Evolutionary conservation across 345 rosid species (phyloP), one percentile per base, ranked within the genome.

Genomic region (Eucalyptus lansdowneana): DNA sequence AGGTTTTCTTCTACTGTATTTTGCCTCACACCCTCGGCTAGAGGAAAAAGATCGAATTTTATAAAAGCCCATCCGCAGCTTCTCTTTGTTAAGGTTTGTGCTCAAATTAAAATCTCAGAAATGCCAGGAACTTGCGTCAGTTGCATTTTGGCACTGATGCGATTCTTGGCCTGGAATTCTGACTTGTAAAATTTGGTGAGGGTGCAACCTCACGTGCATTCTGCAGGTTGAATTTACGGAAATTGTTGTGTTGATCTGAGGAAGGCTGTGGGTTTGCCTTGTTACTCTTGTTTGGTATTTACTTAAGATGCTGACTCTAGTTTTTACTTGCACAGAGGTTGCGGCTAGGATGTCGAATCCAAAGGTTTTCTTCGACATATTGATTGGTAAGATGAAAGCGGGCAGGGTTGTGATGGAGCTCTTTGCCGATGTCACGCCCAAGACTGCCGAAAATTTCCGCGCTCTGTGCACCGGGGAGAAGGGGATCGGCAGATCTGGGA

Each of bases 391-490:
- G 88, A 90, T 89, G 90, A 96, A 95, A 91, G 94, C 94, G 0
- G 98, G 98, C 3, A 87, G 96, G 53, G 88, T 96, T 2, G 97
- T 97, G 31, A 97, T 97, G 99, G 98, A 97, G 92, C 93, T 96
- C 0, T 97, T 96, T 87, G 94, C 97, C 1, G 98, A 96, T 69
- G 94, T 80, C 10, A 95, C 96, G 5, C 98, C 98, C 1, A 95
- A 91, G 90, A 96, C 99, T 4, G 97, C 98, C 1, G 95, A 96
- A 88, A 97, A 96, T 47, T 96, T 97, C 88, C 94, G 97, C 5
- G 97, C 97, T 11, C 93, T 97, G 24, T 96, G 98, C 93, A 96
- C 97, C 0, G 99, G 97, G 10, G 98, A 96, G 94, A 97, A 94
- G 19, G 98, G 98, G 14, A 86, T 95, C 17, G 97, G 99, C 17